Evolutionary conservation across 805 yeast species (phyloP), one percentile per base, ranked within the genome.

Genomic region (Hanseniaspora taiwanica): DNA sequence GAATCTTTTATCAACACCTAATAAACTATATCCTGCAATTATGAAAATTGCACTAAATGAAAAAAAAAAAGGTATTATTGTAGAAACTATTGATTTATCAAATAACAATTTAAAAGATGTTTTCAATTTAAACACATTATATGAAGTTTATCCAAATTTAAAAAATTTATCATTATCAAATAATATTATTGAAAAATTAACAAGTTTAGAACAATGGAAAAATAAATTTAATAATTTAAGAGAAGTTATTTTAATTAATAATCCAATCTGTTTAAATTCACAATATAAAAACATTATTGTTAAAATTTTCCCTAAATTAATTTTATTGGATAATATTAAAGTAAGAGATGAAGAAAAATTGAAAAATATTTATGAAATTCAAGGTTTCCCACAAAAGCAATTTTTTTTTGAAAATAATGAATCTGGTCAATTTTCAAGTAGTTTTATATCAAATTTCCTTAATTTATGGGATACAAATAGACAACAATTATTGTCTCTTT

Each of bases 391-490:
- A 6, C 18, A 36, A 14, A 72, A 72, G 39, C 78, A 75, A 43
- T 75, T 78, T 63, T 91, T 89, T 55, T 87, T 87, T 58, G 96
- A 83, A 61, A 81, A 76, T 50, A 66, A 69, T 13, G 82, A 76
- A 31, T 67, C 85, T 24, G 85, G 81, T 46, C 64, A 66, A 20
- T 62, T 81, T 23, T 77, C 91, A 6, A 77, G 86, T n/a, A 76
- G 71, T 51, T 91, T 91, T 56, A 65, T 87, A 6, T 60, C 84
- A 21, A 80, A 82, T 48, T 91, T 72, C 58, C 64, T 82, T 43
- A 75, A 76, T 40, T 62, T 80, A 37, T 91, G 94, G 94, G 98
- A 91, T 62, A 51, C 70, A 5, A 76, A 82, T 53, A 65, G 98
- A 44, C 52, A 67, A 8, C 87, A 79, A 42, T 64, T 91, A 37